Percentiles rank a stretch among this genome's conserved stretches.
Evolutionary conservation across 441 rosid species (phyloP).

Genomic region (Populus tomentosa): DNA sequence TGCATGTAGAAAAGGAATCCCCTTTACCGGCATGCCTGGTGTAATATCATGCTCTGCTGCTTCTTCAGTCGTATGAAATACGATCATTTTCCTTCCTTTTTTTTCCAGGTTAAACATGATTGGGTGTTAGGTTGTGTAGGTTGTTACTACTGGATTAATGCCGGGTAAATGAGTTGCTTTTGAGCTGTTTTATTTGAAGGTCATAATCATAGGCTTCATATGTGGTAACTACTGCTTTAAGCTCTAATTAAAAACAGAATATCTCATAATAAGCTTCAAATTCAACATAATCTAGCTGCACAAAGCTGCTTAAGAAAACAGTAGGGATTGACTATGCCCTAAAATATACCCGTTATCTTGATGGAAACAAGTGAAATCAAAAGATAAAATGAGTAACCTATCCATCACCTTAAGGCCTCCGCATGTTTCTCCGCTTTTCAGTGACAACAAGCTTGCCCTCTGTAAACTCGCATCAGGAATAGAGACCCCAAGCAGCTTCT

Average conservation of each 20-base stretch:
- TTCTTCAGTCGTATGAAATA: background rate
- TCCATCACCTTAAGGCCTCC: conserved; percentile 17
- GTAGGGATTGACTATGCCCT: background rate
- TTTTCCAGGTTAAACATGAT: background rate
- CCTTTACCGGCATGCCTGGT: background rate
- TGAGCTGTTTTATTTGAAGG: background rate
- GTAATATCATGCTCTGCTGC: background rate
- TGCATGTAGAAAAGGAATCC: background rate
- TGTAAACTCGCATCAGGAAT: conserved; percentile 66
- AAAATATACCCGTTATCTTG: background rate
- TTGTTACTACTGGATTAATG: background rate
- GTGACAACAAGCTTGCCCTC: conserved; percentile 72
- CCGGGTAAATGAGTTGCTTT: background rate
- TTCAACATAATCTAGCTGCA: background rate
- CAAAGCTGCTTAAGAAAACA: background rate
- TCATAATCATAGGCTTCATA: background rate
- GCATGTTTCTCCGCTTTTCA: conserved; percentile 35
- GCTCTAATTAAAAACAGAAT: background rate
- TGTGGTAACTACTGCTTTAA: background rate
- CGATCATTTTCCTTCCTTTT: background rate
- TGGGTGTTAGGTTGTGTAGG: background rate
- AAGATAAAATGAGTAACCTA: background rate
- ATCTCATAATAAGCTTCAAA: background rate
- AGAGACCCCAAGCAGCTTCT: conserved; percentile 70
- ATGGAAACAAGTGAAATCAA: background rate